Conservation (phyloP, 2,329 filamentous ascomycete genomes). For the Hypoxylon sp. region DNA sequence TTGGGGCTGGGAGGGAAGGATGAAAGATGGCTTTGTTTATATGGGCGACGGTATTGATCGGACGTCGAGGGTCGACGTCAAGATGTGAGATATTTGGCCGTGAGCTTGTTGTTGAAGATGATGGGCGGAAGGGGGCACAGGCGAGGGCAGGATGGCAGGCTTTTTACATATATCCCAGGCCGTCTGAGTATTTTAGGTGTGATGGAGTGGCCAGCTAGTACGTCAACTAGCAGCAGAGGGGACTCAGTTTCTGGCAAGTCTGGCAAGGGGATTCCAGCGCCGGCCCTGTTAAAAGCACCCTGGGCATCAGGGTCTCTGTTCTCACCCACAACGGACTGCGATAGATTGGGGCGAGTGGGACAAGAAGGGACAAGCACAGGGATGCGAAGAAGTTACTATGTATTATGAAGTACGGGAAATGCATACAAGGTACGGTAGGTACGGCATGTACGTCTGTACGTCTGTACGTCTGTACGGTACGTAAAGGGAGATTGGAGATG, state of each 20-base stretch:
- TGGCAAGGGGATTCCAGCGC: slow-evolving; percentile 40
- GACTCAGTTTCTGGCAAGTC: slow-evolving; percentile 6
- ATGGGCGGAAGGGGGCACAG: slow-evolving; percentile 29
- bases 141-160: slow-evolving; percentile 34
- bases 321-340: slow-evolving; percentile 44
- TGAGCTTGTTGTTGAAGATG: slow-evolving; percentile 19
- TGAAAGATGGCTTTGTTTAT: slow-evolving; percentile 2
- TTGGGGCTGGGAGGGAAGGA: neutral
- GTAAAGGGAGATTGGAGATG: slow-evolving; percentile 40
- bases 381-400: slow-evolving; percentile 39
- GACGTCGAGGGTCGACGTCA: slow-evolving; percentile 16
- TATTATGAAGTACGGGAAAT: slow-evolving; percentile 41
- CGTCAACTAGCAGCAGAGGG: slow-evolving; percentile 49
- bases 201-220: slow-evolving; percentile 49
- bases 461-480: no score
- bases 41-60: neutral
- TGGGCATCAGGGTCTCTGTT: slow-evolving; percentile 46
- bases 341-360: slow-evolving; percentile 44
- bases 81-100: slow-evolving; percentile 34
- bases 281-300: slow-evolving; percentile 36
- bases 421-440: slow-evolving; percentile 28
- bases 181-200: slow-evolving; percentile 42
- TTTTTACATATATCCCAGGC: slow-evolving; percentile 45
- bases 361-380: slow-evolving; percentile 40
- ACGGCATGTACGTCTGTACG: slow-evolving; percentile 32